Percentiles rank a stretch among this genome's conserved stretches.
Conservation (phyloP, 148 eudicot genomes). For the Fallopia convolvulus region DNA sequence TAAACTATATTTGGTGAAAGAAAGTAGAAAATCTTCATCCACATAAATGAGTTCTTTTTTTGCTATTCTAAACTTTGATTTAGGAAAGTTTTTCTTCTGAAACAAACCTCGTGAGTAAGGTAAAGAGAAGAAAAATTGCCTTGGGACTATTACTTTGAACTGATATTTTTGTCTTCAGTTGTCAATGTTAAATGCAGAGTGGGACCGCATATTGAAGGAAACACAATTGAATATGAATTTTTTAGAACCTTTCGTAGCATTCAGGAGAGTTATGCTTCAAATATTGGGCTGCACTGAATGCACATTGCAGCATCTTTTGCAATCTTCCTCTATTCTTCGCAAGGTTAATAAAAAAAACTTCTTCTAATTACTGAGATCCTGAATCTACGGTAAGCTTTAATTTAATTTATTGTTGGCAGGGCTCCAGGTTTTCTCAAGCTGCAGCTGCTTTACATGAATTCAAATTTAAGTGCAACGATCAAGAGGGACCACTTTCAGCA, state of each 20-base stretch:
- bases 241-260: conserved; percentile 87
- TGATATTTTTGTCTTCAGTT: conserved; percentile 26
- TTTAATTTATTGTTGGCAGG: conserved; percentile 33
- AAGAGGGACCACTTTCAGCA: conserved; percentile 38
- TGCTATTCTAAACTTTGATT: background rate
- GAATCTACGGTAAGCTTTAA: background rate
- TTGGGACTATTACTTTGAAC: background rate
- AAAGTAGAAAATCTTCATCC: background rate
- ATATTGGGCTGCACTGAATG: conserved; percentile 56
- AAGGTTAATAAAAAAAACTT: conserved; percentile 40
- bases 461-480: conserved; percentile 45
- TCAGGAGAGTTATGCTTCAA: conserved; percentile 75
- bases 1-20: background rate
- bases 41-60: conserved; percentile 3
- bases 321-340: conserved; percentile 77
- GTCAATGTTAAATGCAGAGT: conserved; percentile 52
- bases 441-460: conserved; percentile 87
- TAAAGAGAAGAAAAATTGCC: background rate
- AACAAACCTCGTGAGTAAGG: background rate
- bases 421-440: conserved; percentile 86
- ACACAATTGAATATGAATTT: conserved; percentile 80
- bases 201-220: conserved; percentile 60
- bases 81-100: background rate
- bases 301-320: conserved; percentile 71
- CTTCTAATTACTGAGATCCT: background rate